Base-by-base conservation (phyloP, 225 moss, liverwort and hornwort species). In the Bryum argenteum region DNA sequence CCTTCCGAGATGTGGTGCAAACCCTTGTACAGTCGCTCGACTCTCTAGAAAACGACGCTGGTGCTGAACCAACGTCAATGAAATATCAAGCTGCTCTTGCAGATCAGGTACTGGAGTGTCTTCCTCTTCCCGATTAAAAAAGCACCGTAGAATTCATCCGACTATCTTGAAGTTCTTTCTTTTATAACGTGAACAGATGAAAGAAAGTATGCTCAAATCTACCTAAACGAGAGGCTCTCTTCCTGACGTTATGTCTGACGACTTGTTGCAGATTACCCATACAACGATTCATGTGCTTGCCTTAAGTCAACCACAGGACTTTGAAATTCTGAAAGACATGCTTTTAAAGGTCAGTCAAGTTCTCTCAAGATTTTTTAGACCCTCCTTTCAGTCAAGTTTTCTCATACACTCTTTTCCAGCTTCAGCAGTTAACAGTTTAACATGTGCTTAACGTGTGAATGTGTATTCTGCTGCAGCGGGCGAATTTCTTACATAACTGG, bases 1-100 rank as follows among this genome's bases (percentile, higher is more conserved):
- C 95, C 17, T 93, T 89, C 75, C 83, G 86, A 71, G 93, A 93
- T 78, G 88, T 96, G 43, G 79, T 91, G 74, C 89, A 88, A 81
- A 87, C 91, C 33, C 83, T 93, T 61, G 87, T 90, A 61, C 89
- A 93, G 76, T 87, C 93, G 8, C 77, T 96, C 55, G 93, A 91
- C 22, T 82, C 79, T 65, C 72, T 78, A 62, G 82, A 91, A 75
- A 75, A 79, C 38, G 84, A 91, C 18, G 63, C 64, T 56, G 81
- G 78, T 47, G 76, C 85, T 58, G 88, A 85, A 63, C 88, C 89
- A 44, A 87, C 93, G 40, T 91, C 91, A 65, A 84, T 93, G 56
- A 96, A 91, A 71, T 96, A 96, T 77, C 84, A 85, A 58, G 75
- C 81, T 63, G 82, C 91, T 55, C 87, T 93, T 78, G 82, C 77